These are phyloP conservation scores for Panicum miliaceum DNA, from an alignment of 176 grass and related monocot genomes.

Conservation along the genomic window DNA sequence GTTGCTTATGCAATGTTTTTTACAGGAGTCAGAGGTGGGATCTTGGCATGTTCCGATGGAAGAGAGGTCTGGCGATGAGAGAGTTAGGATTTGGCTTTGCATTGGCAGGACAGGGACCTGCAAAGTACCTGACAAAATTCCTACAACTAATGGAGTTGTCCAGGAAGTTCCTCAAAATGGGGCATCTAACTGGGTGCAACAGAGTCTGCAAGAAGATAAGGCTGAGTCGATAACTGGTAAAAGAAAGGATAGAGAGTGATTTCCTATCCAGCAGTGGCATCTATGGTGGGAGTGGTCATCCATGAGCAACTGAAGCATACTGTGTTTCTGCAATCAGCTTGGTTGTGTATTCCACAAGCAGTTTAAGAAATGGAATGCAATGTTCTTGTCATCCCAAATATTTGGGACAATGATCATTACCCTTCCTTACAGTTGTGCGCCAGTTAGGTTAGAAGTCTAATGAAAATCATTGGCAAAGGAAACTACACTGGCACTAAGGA, in stretches of 20 bases:
- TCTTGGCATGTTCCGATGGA: slow-evolving; percentile 87
- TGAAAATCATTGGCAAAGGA: background rate
- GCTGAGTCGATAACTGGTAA: slow-evolving; percentile 54
- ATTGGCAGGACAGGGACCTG: slow-evolving; percentile 49
- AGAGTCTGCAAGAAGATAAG: slow-evolving; percentile 30
- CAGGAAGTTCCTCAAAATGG: background rate
- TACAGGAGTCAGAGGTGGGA: slow-evolving; percentile 73
- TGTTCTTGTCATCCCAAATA: background rate
- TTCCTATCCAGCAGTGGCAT: background rate
- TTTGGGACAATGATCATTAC: background rate
- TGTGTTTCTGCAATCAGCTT: background rate
- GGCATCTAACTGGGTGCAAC: background rate
- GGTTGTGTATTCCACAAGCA: background rate
- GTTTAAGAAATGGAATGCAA: slow-evolving; percentile 24
- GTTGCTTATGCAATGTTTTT: slow-evolving; percentile 20
- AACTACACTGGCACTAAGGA: background rate
- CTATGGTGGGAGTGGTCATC: background rate
- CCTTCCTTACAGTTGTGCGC: slow-evolving; percentile 1
- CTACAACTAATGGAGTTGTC: background rate
- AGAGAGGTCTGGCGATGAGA: slow-evolving; percentile 69
- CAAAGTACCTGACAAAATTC: slow-evolving; percentile 28
- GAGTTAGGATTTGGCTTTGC: slow-evolving; percentile 78
- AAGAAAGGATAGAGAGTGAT: slow-evolving; percentile 75
- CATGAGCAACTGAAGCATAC: background rate
- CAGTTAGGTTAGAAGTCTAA: background rate